Evolutionary conservation across 164 flowering plant genomes (phyloP).

Genomic region (Berberis thunbergii): DNA sequence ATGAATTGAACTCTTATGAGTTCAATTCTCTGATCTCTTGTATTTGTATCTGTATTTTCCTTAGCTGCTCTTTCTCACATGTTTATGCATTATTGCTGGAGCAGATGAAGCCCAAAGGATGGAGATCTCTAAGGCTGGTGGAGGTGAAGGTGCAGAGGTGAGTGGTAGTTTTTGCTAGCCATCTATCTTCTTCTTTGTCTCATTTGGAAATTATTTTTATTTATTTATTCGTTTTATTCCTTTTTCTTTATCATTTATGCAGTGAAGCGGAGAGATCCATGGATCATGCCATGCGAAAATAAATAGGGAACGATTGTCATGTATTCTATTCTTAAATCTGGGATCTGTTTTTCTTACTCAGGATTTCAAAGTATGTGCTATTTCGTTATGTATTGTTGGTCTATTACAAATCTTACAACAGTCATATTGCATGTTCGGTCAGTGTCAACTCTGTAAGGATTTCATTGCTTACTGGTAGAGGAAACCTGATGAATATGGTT

Average conservation of each 20-base stretch:
- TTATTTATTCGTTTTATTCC: neutral
- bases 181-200: neutral
- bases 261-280: neutral
- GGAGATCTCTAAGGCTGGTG: neutral
- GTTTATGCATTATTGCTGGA: neutral
- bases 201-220: neutral
- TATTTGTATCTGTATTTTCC: no score
- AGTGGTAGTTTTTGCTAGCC: neutral
- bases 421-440: neutral
- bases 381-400: neutral
- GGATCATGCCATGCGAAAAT: neutral
- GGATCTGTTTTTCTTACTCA: neutral
- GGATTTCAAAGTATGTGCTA: neutral
- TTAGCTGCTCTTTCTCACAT: neutral
- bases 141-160: slow-evolving; percentile 1
- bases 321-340: neutral
- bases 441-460: neutral
- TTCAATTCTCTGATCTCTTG: no score
- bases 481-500: no score
- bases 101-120: neutral
- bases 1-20: no score
- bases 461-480: no score
- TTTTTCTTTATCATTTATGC: neutral
- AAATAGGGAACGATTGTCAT: neutral
- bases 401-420: neutral